Conservation (phyloP, 202 grass and related monocot species). For the Digitaria exilis region DNA sequence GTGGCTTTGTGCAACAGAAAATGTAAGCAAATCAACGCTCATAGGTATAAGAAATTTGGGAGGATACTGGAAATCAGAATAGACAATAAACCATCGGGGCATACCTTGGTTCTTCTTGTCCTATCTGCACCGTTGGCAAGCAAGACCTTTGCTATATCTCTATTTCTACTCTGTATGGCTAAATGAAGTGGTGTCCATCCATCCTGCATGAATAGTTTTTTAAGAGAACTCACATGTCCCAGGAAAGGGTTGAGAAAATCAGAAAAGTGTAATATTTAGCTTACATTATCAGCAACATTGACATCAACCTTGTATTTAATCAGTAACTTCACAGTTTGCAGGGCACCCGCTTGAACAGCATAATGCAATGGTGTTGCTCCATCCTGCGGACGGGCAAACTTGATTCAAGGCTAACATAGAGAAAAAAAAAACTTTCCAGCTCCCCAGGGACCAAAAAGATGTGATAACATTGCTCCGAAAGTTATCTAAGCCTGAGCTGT, state of each 20-base stretch:
- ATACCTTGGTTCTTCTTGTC: conserved; percentile 80
- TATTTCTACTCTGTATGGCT: conserved; percentile 84
- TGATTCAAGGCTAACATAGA: conserved; percentile 24
- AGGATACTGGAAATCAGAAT: neutral
- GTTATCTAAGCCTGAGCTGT: neutral
- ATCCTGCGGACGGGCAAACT: conserved; percentile 56
- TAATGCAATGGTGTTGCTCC: conserved; percentile 89
- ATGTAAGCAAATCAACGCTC: neutral
- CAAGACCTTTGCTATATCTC: conserved; percentile 81
- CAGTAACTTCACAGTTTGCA: conserved; percentile 83
- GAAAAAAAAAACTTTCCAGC: neutral
- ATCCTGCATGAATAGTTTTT: conserved; percentile 48
- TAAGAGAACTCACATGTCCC: neutral
- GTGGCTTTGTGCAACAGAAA: neutral
- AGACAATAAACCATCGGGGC: neutral
- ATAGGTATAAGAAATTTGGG: neutral
- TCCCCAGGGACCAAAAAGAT: neutral
- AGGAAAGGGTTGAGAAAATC: conserved; percentile 15
- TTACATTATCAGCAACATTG: conserved; percentile 82
- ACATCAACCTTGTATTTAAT: conserved; percentile 93
- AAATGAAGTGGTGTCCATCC: conserved; percentile 87
- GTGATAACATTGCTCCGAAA: neutral
- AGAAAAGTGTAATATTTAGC: conserved; percentile 27
- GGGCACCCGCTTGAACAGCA: conserved; percentile 93
- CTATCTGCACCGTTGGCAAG: conserved; percentile 87